phyloP scores from a whole-genome alignment of 1,284 basidiomycete species.

The Malassezia furfur region DNA sequence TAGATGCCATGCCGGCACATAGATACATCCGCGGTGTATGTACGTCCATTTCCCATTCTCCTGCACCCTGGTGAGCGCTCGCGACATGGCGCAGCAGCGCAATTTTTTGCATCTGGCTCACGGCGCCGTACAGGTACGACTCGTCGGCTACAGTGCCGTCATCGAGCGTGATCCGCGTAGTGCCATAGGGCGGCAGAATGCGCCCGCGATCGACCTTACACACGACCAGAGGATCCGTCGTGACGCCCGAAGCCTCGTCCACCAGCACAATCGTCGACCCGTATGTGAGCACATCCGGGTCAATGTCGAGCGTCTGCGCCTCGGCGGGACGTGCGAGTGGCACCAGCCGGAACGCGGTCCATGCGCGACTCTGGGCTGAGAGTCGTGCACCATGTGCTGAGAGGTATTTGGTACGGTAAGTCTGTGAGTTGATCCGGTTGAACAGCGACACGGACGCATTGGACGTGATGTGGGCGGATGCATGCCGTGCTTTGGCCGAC shows the following conservation, averaged over 20 bases:
- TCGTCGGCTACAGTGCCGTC: constrained; percentile 20
- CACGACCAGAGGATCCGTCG: constrained; percentile 75
- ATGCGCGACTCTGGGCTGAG: constrained; percentile 72
- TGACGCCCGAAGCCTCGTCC: constrained; percentile 71
- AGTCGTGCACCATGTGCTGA: constrained; percentile 68
- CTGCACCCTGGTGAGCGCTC: not conserved
- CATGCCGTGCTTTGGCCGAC: constrained; percentile 87
- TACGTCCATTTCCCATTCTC: not conserved
- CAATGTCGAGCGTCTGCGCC: constrained; percentile 22
- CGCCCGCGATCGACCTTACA: constrained; percentile 86
- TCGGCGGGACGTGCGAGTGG: constrained; percentile 40
- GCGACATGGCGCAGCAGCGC: constrained; percentile 65
- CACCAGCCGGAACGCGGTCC: constrained; percentile 88
- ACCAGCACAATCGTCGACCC: constrained; percentile 77
- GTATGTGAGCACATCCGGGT: constrained; percentile 60
- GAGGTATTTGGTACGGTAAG: constrained; percentile 93
- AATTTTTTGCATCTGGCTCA: constrained; percentile 92
- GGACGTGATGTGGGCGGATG: constrained; percentile 77
- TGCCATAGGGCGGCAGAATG: constrained; percentile 47
- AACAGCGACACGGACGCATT: constrained; percentile 86
- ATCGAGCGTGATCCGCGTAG: constrained; percentile 15
- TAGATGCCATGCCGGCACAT: constrained; percentile 1
- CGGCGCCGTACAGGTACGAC: constrained; percentile 60
- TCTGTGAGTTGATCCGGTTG: constrained; percentile 93
- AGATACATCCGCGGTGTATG: constrained; percentile 12